These are phyloP conservation scores for Phialophora chinensis DNA, from an alignment of 2,329 filamentous ascomycete species.

Conservation along the genomic window DNA sequence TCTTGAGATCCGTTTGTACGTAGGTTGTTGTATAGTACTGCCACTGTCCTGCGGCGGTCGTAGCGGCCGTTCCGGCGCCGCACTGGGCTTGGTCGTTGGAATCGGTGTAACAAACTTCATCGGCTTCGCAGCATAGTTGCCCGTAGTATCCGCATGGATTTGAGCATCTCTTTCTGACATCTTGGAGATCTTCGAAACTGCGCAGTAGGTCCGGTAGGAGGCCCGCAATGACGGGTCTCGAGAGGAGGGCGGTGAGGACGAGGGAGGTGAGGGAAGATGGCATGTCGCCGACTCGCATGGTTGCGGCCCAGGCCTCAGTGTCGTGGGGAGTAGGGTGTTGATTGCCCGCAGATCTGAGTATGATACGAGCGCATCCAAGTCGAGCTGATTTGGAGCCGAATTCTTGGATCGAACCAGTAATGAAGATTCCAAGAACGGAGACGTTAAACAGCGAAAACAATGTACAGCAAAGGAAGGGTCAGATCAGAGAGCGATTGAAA, in stretches of 20 bases:
- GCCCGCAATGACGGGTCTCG: slow-evolving; percentile 31
- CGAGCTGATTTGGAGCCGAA: neutral
- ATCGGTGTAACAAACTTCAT: slow-evolving; percentile 58
- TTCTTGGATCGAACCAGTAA: neutral
- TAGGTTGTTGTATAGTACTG: slow-evolving; percentile 64
- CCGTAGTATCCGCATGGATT: slow-evolving; percentile 60
- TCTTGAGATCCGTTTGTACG: slow-evolving; percentile 60
- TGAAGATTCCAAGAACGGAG: neutral
- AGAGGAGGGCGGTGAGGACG: slow-evolving; percentile 28
- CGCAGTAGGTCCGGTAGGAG: slow-evolving; percentile 39
- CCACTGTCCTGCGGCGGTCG: slow-evolving; percentile 50
- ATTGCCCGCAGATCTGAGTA: slow-evolving; percentile 16
- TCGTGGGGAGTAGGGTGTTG: neutral
- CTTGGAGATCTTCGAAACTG: slow-evolving; percentile 35
- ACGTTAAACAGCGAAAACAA: slow-evolving; percentile 5
- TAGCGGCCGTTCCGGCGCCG: slow-evolving; percentile 34
- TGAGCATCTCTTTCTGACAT: slow-evolving; percentile 47
- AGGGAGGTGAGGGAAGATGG: slow-evolving; percentile 29
- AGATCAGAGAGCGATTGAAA: slow-evolving; percentile 15
- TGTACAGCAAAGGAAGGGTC: slow-evolving; percentile 10
- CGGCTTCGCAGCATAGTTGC: slow-evolving; percentile 57
- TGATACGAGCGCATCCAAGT: slow-evolving; percentile 25
- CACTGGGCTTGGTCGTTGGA: slow-evolving; percentile 57
- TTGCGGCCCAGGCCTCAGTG: slow-evolving; percentile 16
- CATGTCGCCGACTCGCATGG: slow-evolving; percentile 32